Evolutionary conservation across 2,329 filamentous ascomycete genomes (phyloP).

Genomic region (Pseudocercospora pini-densiflorae): DNA sequence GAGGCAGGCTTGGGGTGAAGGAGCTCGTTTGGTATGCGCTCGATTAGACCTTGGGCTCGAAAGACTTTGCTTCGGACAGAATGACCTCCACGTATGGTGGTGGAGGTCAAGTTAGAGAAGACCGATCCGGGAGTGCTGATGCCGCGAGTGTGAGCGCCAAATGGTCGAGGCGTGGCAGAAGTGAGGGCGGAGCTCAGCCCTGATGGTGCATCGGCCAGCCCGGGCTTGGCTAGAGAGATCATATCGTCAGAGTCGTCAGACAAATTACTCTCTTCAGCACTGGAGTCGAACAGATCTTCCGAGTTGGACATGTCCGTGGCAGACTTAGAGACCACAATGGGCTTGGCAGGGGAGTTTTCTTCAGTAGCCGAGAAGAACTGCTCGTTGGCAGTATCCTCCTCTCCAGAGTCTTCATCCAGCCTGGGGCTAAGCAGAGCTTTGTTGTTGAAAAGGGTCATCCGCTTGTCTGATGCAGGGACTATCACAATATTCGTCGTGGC

Average conservation of each 20-base stretch:
- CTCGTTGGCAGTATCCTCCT: constrained; percentile 78
- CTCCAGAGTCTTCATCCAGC: constrained; percentile 39
- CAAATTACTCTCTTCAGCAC: constrained; percentile 71
- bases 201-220: constrained; percentile 74
- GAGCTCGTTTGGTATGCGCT: constrained; percentile 73
- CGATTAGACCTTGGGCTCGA: constrained; percentile 77
- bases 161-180: constrained; percentile 78
- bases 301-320: constrained; percentile 48
- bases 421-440: constrained; percentile 37
- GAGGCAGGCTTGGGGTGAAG: constrained; percentile 81
- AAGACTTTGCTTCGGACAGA: constrained; percentile 78
- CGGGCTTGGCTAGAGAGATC: constrained; percentile 84
- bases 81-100: constrained; percentile 73
- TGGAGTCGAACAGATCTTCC: constrained; percentile 63
- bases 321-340: constrained; percentile 43
- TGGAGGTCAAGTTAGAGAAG: constrained; percentile 84
- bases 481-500: constrained; percentile 83
- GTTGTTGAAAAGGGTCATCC: constrained; percentile 40
- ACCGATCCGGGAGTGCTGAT: constrained; percentile 84
- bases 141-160: constrained; percentile 72
- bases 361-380: constrained; percentile 93
- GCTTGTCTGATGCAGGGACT: constrained; percentile 64
- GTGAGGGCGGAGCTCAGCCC: constrained; percentile 81
- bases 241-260: constrained; percentile 95
- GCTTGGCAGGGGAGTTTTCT: constrained; percentile 57